Conservation (phyloP, 2,329 filamentous ascomycete species). For the Botrytis fragariae region DNA sequence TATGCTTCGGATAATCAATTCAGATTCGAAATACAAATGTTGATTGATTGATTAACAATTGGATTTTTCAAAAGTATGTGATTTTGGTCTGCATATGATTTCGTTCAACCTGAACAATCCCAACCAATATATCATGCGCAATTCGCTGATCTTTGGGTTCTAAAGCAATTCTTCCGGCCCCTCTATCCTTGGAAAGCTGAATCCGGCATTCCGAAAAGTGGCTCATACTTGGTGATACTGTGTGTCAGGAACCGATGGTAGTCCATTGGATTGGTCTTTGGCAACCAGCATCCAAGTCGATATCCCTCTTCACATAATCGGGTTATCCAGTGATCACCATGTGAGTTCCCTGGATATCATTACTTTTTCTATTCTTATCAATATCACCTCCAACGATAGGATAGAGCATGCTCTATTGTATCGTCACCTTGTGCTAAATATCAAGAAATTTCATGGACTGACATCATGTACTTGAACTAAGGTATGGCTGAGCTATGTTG, state of each 20-base stretch:
- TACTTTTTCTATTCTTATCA: not conserved
- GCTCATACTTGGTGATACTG: not conserved
- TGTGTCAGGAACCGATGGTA: not conserved
- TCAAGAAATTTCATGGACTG: not conserved
- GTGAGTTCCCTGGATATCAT: not conserved
- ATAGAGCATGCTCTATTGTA: not conserved
- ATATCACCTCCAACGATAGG: not conserved
- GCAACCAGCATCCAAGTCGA: not conserved
- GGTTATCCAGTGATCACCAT: not conserved
- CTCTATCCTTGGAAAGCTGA: not conserved
- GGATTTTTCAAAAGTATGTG: not conserved
- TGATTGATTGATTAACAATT: not conserved
- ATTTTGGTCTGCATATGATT: not conserved
- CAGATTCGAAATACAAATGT: not conserved
- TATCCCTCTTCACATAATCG: not conserved
- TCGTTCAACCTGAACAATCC: not conserved
- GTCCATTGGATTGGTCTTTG: not conserved
- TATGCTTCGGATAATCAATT: rapidly evolving
- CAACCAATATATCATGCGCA: not conserved
- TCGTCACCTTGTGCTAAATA: not conserved
- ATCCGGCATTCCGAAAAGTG: not conserved
- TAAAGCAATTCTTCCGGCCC: too few species aligned
- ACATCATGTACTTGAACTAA: constrained; percentile 1
- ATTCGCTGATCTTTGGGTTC: not conserved
- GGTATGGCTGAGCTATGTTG: not conserved